Evolutionary conservation across 1,139 yeast genomes (phyloP).

Genomic region (Sugiyamaella japonica): DNA sequence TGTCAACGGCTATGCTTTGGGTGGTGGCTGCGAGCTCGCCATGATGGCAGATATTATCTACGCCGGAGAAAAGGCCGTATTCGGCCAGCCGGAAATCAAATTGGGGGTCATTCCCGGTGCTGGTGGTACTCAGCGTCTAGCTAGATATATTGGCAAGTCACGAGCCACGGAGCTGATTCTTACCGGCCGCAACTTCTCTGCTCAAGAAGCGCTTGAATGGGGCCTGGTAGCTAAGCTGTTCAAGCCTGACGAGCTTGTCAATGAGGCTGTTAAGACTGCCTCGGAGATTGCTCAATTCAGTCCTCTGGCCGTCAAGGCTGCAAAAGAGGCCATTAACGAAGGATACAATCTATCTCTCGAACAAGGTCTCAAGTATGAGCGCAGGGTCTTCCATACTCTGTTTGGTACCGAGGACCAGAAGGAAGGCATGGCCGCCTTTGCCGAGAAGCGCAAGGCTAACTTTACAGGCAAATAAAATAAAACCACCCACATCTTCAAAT

Average conservation of each 20-base stretch:
- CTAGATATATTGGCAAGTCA: constrained; percentile 46
- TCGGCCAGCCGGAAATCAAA: constrained; percentile 57
- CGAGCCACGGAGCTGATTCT: constrained; percentile 51
- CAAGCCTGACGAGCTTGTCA: constrained; percentile 45
- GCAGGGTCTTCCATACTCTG: constrained; percentile 47
- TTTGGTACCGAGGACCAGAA: constrained; percentile 50
- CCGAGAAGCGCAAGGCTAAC: constrained; percentile 48
- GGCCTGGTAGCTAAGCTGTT: constrained; percentile 50
- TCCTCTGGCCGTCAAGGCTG: constrained; percentile 48
- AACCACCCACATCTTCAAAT: not conserved
- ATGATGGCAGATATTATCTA: constrained; percentile 54
- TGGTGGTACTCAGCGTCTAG: constrained; percentile 40
- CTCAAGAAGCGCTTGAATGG: constrained; percentile 50
- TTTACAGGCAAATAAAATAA: constrained; percentile 40
- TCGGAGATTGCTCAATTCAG: constrained; percentile 45
- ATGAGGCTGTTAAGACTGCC: constrained; percentile 50
- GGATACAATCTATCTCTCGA: constrained; percentile 43
- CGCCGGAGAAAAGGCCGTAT: constrained; percentile 50
- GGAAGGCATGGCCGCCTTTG: constrained; percentile 55
- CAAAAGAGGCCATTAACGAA: constrained; percentile 48
- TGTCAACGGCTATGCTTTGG: constrained; percentile 54
- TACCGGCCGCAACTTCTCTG: constrained; percentile 49
- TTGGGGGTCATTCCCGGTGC: constrained; percentile 54
- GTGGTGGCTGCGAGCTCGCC: constrained; percentile 57
- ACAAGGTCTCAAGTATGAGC: constrained; percentile 47